Base-by-base conservation (phyloP, 805 yeast species). In the Isabelozyma heimii region DNA sequence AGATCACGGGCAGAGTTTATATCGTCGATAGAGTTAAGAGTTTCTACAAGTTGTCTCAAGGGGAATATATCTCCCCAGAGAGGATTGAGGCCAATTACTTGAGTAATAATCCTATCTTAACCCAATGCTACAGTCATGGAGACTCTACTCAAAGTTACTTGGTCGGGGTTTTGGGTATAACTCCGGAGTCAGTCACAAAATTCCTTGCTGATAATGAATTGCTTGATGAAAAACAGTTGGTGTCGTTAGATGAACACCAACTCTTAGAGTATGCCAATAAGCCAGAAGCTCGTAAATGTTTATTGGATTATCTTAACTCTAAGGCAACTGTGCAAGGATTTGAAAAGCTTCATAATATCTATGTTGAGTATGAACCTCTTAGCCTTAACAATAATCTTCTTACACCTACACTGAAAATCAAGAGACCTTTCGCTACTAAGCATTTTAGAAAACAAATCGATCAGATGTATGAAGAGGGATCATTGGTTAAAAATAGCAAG, bases 21-120 rank as follows among this genome's bases (percentile, higher is more conserved):
- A 82, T 87, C 49, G 76, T 87, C 56, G 94, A 87, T 60, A 75
- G 94, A 52, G 90, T 87, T 38, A 87, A 87, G 72, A 87, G 87
- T 67, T 86, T 87, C 69, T 87, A 86, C 75, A 87, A 87, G 54
- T 67, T 73, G 53, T 61, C 77, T 6, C 77, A 73, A 54, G 78
- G 78, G 48, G 78, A 72, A 66, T 87, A 86, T 63, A 79, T 87
- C 47, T 86, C 90, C 0, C 88, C 90, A 15, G 94, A 87, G 59
- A 84, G 81, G 64, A 81, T 87, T 55, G 92, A 87, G 60, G 84
- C 83, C 58, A 66, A 70, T 13, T 85, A 86, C 62, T 62, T 82
- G 35, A 73, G 86, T 0, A 68, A 73, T 26, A 76, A 79, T 55
- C 76, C 86, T 1, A 39, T 65, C 2, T 59, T 82, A 14, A 60